Base-by-base conservation (phyloP, 129 eudicot species). In the Oenanthe sinensis region DNA sequence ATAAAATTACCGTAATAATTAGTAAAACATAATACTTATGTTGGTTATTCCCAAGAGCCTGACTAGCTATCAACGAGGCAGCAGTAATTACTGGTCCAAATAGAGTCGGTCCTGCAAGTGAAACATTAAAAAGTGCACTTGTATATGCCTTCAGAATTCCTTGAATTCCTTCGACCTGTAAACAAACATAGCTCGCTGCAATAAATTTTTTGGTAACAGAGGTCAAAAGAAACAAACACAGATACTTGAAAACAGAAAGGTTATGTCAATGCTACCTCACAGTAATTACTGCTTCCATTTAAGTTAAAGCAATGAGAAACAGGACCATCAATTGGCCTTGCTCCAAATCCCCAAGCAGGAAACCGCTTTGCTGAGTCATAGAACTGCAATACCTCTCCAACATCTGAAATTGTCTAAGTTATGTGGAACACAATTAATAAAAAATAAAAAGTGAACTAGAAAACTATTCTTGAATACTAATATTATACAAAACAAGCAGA, bases 301-400 rank as follows among this genome's bases (percentile, higher is more conserved):
- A 95, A 87, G 86, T 95, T 95, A 50, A 95, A 95, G 83, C 98
- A 95, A 82, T 95, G 98, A 75, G 97, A 95, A 68, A 95, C 97
- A 2, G 97, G 97, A n/a, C 97, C 97, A 82, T 95, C 98, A 81
- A 95, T 91, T 58, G 98, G 98, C 58, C 97, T 89, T n/a, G 97
- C 98, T 73, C 98, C 98, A 84, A 92, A 95, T 42, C 98, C 98
- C 97, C 97, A 95, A 49, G 98, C 90, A 71, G 97, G 96, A 83
- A 90, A 92, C 79, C 85, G 90, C 75, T 86, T 90, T 75, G 87
- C 98, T 77, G 93, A 83, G 84, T 95, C 98, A 81, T 92, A 95
- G 83, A 91, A 95, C 80, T 95, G 98, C 86, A 95, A 82, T 46
- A 95, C 96, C 79, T 89, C 97, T 81, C 97, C 98, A 74, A 92